Conservation (phyloP, 371 early-diverging fungal genomes). For the Rozella allomycis region DNA sequence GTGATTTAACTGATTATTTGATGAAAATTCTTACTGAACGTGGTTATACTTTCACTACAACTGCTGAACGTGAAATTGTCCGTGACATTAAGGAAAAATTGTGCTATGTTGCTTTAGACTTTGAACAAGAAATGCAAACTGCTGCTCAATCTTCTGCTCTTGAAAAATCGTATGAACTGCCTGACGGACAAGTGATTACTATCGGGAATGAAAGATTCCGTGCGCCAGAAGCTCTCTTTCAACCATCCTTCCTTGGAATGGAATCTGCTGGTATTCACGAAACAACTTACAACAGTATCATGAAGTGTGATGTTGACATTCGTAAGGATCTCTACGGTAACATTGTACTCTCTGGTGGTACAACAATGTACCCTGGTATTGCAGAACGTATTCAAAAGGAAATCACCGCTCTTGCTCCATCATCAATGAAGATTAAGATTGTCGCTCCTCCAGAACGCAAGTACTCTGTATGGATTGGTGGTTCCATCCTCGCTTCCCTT, state of each 20-base stretch:
- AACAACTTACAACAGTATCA: constrained; percentile 84
- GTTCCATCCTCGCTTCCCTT: constrained; percentile 97
- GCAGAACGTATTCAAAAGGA: constrained; percentile 89
- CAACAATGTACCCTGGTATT: constrained; percentile 69
- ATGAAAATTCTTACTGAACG: constrained; percentile 95
- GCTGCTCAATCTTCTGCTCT: constrained; percentile 73
- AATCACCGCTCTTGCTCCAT: constrained; percentile 89
- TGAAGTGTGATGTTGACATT: constrained; percentile 94
- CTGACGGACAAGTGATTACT: constrained; percentile 97
- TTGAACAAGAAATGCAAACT: constrained; percentile 94
- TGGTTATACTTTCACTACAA: constrained; percentile 95
- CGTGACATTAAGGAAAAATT: constrained; percentile 99
- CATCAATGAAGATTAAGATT: constrained; percentile 98
- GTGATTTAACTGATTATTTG: constrained; percentile 95
- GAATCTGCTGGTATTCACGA: constrained; percentile 86
- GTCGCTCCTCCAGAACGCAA: constrained; percentile 99
- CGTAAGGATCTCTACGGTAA: constrained; percentile 89
- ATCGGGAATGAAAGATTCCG: constrained; percentile 96
- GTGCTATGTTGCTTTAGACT: constrained; percentile 96
- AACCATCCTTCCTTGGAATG: constrained; percentile 78
- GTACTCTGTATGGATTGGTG: constrained; percentile 99
- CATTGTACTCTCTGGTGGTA: constrained; percentile 56
- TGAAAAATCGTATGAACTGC: constrained; percentile 95
- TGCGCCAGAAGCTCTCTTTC: constrained; percentile 97
- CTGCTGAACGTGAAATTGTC: constrained; percentile 99